Evolutionary conservation across 371 early-diverging fungal species (phyloP), one percentile per base, ranked within the genome.

Genomic region (Blyttiomyces sp.): DNA sequence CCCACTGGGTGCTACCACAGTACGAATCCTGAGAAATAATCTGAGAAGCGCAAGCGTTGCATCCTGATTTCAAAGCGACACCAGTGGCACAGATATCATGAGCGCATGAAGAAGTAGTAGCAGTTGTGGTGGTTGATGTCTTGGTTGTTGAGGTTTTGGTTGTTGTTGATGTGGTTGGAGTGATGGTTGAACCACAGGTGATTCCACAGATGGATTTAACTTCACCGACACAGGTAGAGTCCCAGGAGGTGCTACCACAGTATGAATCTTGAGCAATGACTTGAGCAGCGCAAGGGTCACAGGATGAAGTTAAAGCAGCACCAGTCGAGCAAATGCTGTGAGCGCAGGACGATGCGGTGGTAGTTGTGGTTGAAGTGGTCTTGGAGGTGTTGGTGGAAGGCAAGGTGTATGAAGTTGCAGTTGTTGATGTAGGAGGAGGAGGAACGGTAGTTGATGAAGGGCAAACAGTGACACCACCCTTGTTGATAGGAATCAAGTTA

Each of bases 211-310:
- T 43, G 32, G 60, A 59, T 34, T 34, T n/a, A 30, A 57, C 69
- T 34, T 57, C 60, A 32, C 45, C 28, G 26, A 61, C 69, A 35
- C 60, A 68, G 33, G 27, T 32, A n/a, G 46, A 36, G 57, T 68
- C 61, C 69, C 60, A 68, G 16, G 53, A 55, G 34, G 21, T 56
- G 50, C 31, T 57, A 21, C 59, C 54, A 24, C 69, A 61, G 65
- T 60, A 68, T 2, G 60, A 44, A 23, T 61, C 69, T 1, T 24
- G 35, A 32, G 60, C 60, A 23, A 59, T 35, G 28, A 68, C 56
- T 46, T 66, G 3, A n/a, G 54, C 44, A 0, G 54, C 70, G 46
- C 70, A 70, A n/a, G 66, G 11, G 45, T 65, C 57, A 32, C 70
- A 70, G 27, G 61, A 44, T 2, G 56, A 4, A 13, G 24, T 46